These are phyloP conservation scores for Gynandropsis gynandra DNA, from an alignment of 345 rosid species.

Conservation along the genomic window DNA sequence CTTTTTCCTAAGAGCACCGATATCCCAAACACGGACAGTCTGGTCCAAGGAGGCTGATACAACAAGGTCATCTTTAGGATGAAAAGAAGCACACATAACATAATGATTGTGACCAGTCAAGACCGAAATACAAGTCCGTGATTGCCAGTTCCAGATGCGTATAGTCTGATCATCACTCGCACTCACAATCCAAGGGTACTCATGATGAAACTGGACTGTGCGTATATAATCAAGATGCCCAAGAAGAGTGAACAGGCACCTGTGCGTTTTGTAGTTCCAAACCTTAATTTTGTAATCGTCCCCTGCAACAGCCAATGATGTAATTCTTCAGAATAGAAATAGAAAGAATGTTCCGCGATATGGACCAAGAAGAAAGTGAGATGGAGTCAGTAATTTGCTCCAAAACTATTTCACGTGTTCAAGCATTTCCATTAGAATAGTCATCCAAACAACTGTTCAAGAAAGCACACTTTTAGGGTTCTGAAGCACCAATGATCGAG, in stretches of 20 bases:
- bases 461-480: too few relatives aligned
- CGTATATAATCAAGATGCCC: constrained; percentile 98
- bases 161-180: constrained; percentile 99
- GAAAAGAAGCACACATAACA: constrained; percentile 98
- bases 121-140: constrained; percentile 89
- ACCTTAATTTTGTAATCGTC: constrained; percentile 98
- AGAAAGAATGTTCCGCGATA: too few relatives aligned
- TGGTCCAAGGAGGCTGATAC: constrained; percentile 97
- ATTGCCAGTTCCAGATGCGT: constrained; percentile 99
- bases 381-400: too few relatives aligned
- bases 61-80: constrained; percentile 92
- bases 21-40: constrained; percentile 98
- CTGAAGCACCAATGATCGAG: too few relatives aligned
- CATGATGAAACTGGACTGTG: constrained; percentile 95
- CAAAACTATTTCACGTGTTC: too few relatives aligned
- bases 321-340: not conserved
- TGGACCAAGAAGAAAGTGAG: too few relatives aligned
- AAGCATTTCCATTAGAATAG: too few relatives aligned
- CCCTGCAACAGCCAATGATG: constrained; percentile 40
- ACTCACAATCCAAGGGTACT: constrained; percentile 97
- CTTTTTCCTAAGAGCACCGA: constrained; percentile 81
- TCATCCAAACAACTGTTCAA: too few relatives aligned
- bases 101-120: constrained; percentile 97
- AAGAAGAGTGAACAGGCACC: constrained; percentile 88
- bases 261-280: constrained; percentile 88